Evolutionary conservation across 768 basidiomycete genomes (phyloP).

Genomic region (Cyathus striatus): DNA sequence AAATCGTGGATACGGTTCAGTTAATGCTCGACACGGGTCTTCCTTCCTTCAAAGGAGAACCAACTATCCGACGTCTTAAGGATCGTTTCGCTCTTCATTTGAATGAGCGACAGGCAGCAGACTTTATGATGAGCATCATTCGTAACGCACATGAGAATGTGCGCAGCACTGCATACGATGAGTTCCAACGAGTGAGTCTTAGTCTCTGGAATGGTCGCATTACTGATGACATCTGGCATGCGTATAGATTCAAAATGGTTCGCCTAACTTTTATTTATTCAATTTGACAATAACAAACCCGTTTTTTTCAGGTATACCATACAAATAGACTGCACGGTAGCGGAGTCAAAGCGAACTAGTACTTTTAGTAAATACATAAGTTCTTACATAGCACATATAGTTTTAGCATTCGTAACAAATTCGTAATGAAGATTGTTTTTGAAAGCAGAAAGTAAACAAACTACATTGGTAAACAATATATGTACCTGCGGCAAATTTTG

Average conservation of each 20-base stretch:
- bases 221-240: not conserved
- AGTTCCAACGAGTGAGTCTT: slow-evolving; percentile 79
- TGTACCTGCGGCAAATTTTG: too few species aligned
- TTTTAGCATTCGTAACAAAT: too few species aligned
- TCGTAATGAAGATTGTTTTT: too few species aligned
- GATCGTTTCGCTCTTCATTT: slow-evolving; percentile 83
- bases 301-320: slow-evolving; percentile 36
- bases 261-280: not conserved
- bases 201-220: not conserved
- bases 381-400: too few species aligned
- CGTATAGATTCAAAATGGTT: slow-evolving; percentile 12
- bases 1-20: slow-evolving; percentile 81
- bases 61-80: slow-evolving; percentile 79
- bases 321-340: slow-evolving; percentile 32
- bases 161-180: slow-evolving; percentile 90
- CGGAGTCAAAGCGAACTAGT: too few species aligned
- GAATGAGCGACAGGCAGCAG: slow-evolving; percentile 87
- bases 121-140: slow-evolving; percentile 86
- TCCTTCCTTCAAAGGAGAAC: slow-evolving; percentile 96
- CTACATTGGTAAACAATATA: too few species aligned
- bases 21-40: slow-evolving; percentile 94
- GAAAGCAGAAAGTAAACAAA: too few species aligned
- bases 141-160: slow-evolving; percentile 95
- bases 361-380: not conserved
- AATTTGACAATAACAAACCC: not conserved